Base-by-base conservation (phyloP, 306 rosid genomes). In the Cicer arietinum region DNA sequence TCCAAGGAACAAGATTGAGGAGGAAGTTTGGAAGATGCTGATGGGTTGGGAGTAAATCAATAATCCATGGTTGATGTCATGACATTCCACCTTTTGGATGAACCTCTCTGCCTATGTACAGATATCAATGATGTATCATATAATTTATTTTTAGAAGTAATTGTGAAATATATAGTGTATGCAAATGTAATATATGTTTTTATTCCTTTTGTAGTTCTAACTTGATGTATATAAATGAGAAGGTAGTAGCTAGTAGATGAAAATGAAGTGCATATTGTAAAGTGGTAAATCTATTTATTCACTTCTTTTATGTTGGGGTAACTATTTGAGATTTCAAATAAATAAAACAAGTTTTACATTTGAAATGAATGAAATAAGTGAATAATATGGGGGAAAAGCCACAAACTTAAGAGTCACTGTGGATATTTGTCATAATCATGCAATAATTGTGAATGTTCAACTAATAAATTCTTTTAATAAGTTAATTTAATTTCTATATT, bases 41-140 rank as follows among this genome's bases (percentile, higher is more conserved):
- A 91, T 94, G 99, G 99, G 98, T 45, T 94, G 98, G 98, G 90
- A 87, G 44, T 91, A 83, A 83, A 86, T 92, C 45, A 84, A 87
- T 47, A 84, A 87, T 47, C 7, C 69, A 61, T 62, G 40, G 40
- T 45, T 46, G 69, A 43, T 56, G 13, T 45, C 30, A 76, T 76
- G 74, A 20, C 25, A 40, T 46, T 10, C 10, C 67, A 60, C 40
- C 71, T 66, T 75, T 20, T 62, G 57, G 56, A 53, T 77, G n/a
- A 35, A 47, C 71, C 46, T 8, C 58, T 12, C 40, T 46, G 22
- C 71, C 22, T 74, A 8, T 82, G 90, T 85, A 82, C 88, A 91
- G 53, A 25, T 66, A 79, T 56, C 81, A 35, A 18, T 58, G 58
- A 53, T 58, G 46, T 67, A 46, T 50, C 72, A 25, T 77, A 61